Base-by-base conservation (phyloP, 306 rosid species). In the Gastrolobium villosum region DNA sequence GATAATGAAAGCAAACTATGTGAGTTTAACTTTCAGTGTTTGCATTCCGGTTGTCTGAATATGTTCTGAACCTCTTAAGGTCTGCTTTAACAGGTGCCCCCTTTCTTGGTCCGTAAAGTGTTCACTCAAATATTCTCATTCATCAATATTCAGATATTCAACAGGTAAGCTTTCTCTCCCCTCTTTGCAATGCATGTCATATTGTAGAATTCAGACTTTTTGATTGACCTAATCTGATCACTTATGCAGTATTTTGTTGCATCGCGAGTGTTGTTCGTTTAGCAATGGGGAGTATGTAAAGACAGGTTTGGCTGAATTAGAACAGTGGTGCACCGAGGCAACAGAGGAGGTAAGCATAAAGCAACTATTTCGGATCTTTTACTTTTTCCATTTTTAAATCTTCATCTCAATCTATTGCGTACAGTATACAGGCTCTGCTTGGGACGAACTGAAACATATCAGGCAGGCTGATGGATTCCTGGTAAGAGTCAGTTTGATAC, bases 391-490 rank as follows among this genome's bases (percentile, higher is more conserved):
- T 44, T 43, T 41, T 85, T 28, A 4, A 28, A 82, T 14, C 64
- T 77, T 70, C 46, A 69, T 65, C 80, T 75, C 72, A 62, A 82
- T 66, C 30, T 65, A 69, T 74, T 65, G 67, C 81, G 65, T 82
- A 72, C 92, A 96, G 99, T 96, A 93, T 74, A 93, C 94, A 49
- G 98, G 99, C 70, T 82, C 93, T 7, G 99, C 97, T 44, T 96
- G 99, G 99, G 99, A 96, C 59, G 99, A 96, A 75, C 79, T 96
- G 81, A 96, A 81, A 90, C 99, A 96, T 88, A 96, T 96, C 77
- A 88, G 99, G 87, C 99, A 96, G 93, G 99, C 99, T 52, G 98
- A 93, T 76, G 99, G 99, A 57, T 96, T 96, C 88, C 89, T 96
- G 56, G 99, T 96, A 86, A 81, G 86, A 62, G 61, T 83, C 70